phyloP scores from a whole-genome alignment of 345 rosid genomes.

The Eucalyptus dawsonii region DNA sequence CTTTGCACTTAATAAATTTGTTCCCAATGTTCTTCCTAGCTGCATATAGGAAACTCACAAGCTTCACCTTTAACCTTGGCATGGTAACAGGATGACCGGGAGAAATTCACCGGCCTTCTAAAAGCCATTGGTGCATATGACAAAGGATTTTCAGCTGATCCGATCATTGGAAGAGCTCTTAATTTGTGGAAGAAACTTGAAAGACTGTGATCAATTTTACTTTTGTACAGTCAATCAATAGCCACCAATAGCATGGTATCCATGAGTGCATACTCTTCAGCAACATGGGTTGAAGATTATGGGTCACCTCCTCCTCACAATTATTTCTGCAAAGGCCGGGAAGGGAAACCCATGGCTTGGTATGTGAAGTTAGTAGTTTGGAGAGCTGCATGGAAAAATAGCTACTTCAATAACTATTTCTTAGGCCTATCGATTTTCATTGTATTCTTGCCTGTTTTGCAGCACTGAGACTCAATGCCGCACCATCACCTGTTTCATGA shows the following conservation, averaged over 20 bases:
- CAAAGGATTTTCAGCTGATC: slow-evolving; percentile 81
- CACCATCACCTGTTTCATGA: neutral
- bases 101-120: slow-evolving; percentile 61
- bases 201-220: neutral
- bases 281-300: no score
- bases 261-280: neutral
- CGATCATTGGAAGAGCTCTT: slow-evolving; percentile 46
- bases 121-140: slow-evolving; percentile 73
- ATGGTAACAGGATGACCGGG: slow-evolving; percentile 62
- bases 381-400: neutral
- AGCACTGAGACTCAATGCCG: neutral
- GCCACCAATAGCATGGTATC: neutral
- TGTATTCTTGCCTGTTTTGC: neutral
- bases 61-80: neutral
- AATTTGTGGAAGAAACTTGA: neutral
- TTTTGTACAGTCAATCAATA: neutral
- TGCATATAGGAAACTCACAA: neutral
- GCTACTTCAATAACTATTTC: neutral
- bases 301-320: no score
- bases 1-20: neutral
- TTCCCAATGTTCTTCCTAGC: neutral
- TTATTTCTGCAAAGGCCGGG: no score
- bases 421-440: neutral
- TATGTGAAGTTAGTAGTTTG: neutral
- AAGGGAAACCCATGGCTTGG: no score